phyloP scores from a whole-genome alignment of 2,329 filamentous ascomycete species.

The Aspergillus brasiliensis region DNA sequence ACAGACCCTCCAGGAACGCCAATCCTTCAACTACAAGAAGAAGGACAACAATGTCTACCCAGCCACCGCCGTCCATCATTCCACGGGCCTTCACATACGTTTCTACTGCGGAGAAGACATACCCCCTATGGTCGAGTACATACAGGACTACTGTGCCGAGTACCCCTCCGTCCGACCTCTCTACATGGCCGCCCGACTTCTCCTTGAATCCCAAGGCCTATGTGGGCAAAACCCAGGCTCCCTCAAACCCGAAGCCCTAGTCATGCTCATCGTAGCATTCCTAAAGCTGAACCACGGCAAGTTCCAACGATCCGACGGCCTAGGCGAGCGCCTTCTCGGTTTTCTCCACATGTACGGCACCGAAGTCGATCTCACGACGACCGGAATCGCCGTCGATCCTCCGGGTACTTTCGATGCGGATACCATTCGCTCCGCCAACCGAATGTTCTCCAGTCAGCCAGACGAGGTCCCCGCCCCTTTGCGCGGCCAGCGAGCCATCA shows the following conservation, averaged over 20 bases:
- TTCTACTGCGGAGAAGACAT: conserved; percentile 51
- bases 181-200: conserved; percentile 53
- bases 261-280: conserved; percentile 60
- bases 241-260: conserved; percentile 56
- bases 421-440: conserved; percentile 18
- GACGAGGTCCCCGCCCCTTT: conserved; percentile 27
- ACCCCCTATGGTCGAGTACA: conserved; percentile 44
- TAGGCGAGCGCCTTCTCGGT: conserved; percentile 49
- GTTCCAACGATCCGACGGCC: conserved; percentile 30
- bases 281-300: conserved; percentile 48
- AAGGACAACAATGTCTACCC: conserved; percentile 20
- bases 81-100: conserved; percentile 55
- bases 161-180: conserved; percentile 53
- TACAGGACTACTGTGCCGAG: conserved; percentile 51
- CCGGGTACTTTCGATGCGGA: conserved; percentile 43
- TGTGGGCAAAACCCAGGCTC: conserved; percentile 52
- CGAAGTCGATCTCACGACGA: conserved; percentile 47
- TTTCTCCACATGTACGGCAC: conserved; percentile 54
- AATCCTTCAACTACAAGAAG: conserved; percentile 24
- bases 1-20: conserved; percentile 21
- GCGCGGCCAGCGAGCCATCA: conserved; percentile 44
- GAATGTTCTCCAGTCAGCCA: conserved; percentile 8
- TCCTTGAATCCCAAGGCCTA: conserved; percentile 54
- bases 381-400: conserved; percentile 55
- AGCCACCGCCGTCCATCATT: conserved; percentile 1